Evolutionary conservation across 75 land plant species (phyloP), one percentile per base, ranked within the genome.

Genomic region (Larix kaempferi): DNA sequence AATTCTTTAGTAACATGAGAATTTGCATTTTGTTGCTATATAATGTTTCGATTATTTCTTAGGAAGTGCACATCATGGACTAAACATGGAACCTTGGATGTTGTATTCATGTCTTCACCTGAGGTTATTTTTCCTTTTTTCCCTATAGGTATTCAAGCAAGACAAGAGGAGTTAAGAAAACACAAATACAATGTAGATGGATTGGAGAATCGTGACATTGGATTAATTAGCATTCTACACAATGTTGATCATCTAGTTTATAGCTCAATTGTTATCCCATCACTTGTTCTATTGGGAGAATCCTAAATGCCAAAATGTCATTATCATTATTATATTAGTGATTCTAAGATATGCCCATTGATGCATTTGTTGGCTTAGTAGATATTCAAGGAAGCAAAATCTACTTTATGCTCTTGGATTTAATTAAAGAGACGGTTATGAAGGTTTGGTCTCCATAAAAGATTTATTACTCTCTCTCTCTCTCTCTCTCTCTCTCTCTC

Each of bases 261-360:
- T 93, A 6, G 52, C 90, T 10, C 91, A 91, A 79, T 85, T 98
- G 29, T 44, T 98, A 26, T 82, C 91, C 10, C 92, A 93, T 75
- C 99, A 95, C 83, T 82, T 93, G 6, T 91, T 91, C 86, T 88
- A 95, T 86, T 98, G 99, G 99, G n/a, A n/a, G n/a, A n/a, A n/a
- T n/a, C n/a, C n/a, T n/a, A n/a, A n/a, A n/a, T n/a, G n/a, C n/a
- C n/a, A 95, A 79, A 91, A 85, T 83, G 91, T 92, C n/a, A 98
- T 98, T 77, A 55, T 91, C 11, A 83, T 95, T 37, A 95, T 98
- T 63, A 86, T 93, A n/a, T 86, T 91, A 52, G 95, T 98, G 98
- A 96, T 98, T 33, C 95, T 98, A 6, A 21, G 95, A 21, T 98
- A 94, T 85, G n/a, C 92, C 98, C 58, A 56, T 87, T 62, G 90